phyloP scores from a whole-genome alignment of 495 filamentous ascomycete species.

The Aspergillus diversus region DNA sequence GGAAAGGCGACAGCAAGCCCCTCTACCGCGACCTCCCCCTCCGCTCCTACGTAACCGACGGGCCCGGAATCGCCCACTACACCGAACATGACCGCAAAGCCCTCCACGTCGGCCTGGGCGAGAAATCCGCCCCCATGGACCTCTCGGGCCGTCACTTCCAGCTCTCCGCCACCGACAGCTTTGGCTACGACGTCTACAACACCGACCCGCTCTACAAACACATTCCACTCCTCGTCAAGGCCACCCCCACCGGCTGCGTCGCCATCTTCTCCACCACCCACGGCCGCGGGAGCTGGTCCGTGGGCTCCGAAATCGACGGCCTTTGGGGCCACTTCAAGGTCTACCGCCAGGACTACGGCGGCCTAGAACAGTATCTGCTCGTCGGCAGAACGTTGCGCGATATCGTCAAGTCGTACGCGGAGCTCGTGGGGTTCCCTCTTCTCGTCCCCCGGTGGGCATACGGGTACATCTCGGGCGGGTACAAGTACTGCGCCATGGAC shows the following conservation, averaged over 20 bases:
- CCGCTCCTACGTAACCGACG: slow-evolving; percentile 65
- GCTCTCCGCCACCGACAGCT: slow-evolving; percentile 68
- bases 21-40: slow-evolving; percentile 62
- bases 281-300: slow-evolving; percentile 61
- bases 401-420: slow-evolving; percentile 64
- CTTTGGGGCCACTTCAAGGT: slow-evolving; percentile 73
- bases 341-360: slow-evolving; percentile 70
- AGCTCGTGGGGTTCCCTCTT: slow-evolving; percentile 65
- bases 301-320: slow-evolving; percentile 73
- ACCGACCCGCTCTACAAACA: slow-evolving; percentile 77
- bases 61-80: slow-evolving; percentile 62
- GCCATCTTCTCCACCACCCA: slow-evolving; percentile 70
- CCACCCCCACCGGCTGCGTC: slow-evolving; percentile 60
- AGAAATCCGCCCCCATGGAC: slow-evolving; percentile 73
- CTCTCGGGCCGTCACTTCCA: slow-evolving; percentile 66
- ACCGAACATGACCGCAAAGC: slow-evolving; percentile 57
- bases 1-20: slow-evolving; percentile 49
- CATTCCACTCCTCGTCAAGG: slow-evolving; percentile 69
- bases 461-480: slow-evolving; percentile 69
- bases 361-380: slow-evolving; percentile 70
- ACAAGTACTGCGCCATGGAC: slow-evolving; percentile 70
- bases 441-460: slow-evolving; percentile 70
- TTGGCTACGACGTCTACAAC: slow-evolving; percentile 70
- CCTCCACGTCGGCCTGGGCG: slow-evolving; percentile 68
- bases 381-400: slow-evolving; percentile 66